These are phyloP conservation scores for Macrophomina pseudophaseolina DNA, from an alignment of 2,329 filamentous ascomycete genomes.

Conservation along the genomic window DNA sequence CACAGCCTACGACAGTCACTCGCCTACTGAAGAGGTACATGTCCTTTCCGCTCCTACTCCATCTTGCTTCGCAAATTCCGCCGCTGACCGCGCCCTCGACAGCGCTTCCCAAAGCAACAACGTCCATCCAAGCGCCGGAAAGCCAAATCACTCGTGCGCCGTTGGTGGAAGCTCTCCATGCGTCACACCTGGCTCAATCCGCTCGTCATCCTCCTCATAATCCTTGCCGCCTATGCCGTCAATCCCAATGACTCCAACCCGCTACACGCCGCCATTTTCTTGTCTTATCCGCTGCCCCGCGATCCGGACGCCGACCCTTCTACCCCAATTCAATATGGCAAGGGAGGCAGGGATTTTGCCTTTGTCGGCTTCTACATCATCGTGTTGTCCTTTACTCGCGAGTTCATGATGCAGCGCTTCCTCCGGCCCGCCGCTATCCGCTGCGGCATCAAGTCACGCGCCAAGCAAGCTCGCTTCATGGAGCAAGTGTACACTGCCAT, in stretches of 20 bases:
- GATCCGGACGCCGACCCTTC: slow-evolving; percentile 53
- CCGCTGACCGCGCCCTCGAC: slow-evolving; percentile 29
- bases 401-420: slow-evolving; percentile 93
- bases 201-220: slow-evolving; percentile 67
- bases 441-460: slow-evolving; percentile 71
- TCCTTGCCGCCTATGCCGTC: slow-evolving; percentile 72
- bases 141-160: slow-evolving; percentile 50
- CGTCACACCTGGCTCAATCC: slow-evolving; percentile 70
- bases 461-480: slow-evolving; percentile 91
- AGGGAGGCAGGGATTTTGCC: slow-evolving; percentile 83
- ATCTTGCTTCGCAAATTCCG: not conserved
- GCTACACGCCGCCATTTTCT: slow-evolving; percentile 80
- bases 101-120: slow-evolving; percentile 34
- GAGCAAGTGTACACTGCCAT: slow-evolving; percentile 94
- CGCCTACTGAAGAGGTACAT: slow-evolving; percentile 13
- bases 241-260: slow-evolving; percentile 81
- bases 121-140: slow-evolving; percentile 54
- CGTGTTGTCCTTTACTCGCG: slow-evolving; percentile 88
- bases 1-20: slow-evolving; percentile 21
- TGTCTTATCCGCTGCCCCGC: slow-evolving; percentile 78
- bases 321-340: slow-evolving; percentile 72
- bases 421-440: slow-evolving; percentile 76
- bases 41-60: not conserved
- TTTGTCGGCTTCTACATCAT: slow-evolving; percentile 90
- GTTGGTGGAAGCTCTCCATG: slow-evolving; percentile 52